Base-by-base conservation (phyloP, 2,329 filamentous ascomycete genomes). In the Diaporthe longicolla region DNA sequence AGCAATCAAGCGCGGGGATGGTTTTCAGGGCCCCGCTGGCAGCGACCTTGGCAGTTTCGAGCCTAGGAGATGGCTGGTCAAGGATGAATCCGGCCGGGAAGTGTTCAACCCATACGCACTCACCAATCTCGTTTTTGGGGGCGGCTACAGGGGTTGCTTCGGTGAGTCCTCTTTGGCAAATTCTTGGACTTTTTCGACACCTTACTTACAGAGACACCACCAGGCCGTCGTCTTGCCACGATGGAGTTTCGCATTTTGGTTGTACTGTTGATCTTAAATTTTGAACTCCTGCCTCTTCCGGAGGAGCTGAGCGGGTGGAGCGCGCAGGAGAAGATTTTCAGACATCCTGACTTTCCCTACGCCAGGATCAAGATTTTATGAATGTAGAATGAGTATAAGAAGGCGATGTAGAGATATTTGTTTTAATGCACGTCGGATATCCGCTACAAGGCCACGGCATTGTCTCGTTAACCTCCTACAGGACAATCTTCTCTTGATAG, bases 31-130 rank as follows among this genome's bases (percentile, higher is more conserved):
- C 78, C 3, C 84, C 83, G 70, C 76, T 3, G 76, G 76, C 3
- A 70, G 74, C 0, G 76, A 80, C 32, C 66, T 81, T n/a, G 76
- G 71, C 5, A 19, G 48, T 2, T 86, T 86, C 75, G 77, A 81
- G 21, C 85, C 85, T 1, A 79, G 82, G 71, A 78, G 85, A 52
- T 86, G 85, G 85, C 77, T 87, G 5, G 77, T 76, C 1, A 75
- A 55, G 8, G 77, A 81, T 19, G 76, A 78, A 19, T 50, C 77
- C 8, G 81, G 78, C 1, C 74, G 77, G 21, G 78, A 80, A 29
- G 77, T 73, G 1, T 85, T 84, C 74, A 81, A 85, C 75, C 57
- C 79, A 1, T 76, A 78, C 45, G 81, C 83, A 5, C 77, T 84
- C 15, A 83, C 84, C 35, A 71, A 69, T 9, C 71, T 82, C 48